Evolutionary conservation across 2,329 filamentous ascomycete species (phyloP).

Genomic region (Akanthomyces lecanii): DNA sequence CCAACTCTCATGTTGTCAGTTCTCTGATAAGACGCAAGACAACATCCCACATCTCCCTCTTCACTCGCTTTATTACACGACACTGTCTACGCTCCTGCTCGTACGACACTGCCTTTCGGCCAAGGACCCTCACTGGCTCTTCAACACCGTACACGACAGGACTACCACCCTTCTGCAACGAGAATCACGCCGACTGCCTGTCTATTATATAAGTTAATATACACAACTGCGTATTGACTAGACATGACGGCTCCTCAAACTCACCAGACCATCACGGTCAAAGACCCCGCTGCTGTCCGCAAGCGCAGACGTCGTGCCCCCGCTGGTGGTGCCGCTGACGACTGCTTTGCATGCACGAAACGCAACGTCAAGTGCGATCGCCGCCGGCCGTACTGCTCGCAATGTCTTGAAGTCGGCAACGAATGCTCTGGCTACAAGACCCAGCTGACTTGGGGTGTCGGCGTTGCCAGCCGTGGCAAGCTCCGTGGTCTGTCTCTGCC

Average conservation of each 20-base stretch:
- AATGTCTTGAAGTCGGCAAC: conserved; percentile 85
- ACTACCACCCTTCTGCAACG: neutral
- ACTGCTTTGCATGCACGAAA: conserved; percentile 92
- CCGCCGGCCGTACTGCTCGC: conserved; percentile 88
- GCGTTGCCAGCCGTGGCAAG: conserved; percentile 92
- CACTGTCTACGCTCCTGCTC: neutral
- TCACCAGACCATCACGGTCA: conserved; percentile 41
- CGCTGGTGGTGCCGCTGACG: conserved; percentile 82
- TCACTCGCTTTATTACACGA: conserved; percentile 12
- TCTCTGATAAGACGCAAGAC: conserved; percentile 3
- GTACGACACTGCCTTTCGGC: neutral
- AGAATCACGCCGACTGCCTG: neutral
- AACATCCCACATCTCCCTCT: neutral
- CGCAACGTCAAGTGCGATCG: conserved; percentile 83
- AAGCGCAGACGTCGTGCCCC: conserved; percentile 85
- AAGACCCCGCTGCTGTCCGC: conserved; percentile 49
- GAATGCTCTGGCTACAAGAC: conserved; percentile 97
- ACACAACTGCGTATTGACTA: conserved; percentile 7
- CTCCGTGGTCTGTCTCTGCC: conserved; percentile 80
- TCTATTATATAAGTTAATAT: conserved; percentile 1
- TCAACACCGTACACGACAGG: neutral
- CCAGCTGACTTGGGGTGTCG: conserved; percentile 92
- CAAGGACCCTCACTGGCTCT: neutral
- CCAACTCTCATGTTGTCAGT: neutral
- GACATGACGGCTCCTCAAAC: conserved; percentile 48